Conservation (phyloP, 805 yeast genomes). For the Kodamaea lidongshanica region DNA sequence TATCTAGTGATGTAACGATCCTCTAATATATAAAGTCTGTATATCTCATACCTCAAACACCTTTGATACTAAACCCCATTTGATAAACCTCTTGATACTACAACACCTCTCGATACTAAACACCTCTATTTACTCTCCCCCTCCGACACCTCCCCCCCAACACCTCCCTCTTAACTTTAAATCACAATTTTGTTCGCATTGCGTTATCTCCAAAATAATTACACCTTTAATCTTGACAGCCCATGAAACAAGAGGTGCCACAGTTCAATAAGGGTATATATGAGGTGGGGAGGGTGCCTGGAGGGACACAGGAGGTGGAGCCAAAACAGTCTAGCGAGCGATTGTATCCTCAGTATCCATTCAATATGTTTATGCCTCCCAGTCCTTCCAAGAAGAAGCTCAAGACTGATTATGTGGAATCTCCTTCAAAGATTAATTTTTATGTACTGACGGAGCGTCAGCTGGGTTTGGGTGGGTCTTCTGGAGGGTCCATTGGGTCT, state of each 20-base stretch:
- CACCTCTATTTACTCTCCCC: too few species aligned
- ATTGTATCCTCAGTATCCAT: too few species aligned
- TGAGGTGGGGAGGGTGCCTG: background rate
- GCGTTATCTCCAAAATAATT: too few species aligned
- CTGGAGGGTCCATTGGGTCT: too few species aligned
- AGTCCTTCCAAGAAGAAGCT: constrained; percentile 10
- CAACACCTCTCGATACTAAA: too few species aligned
- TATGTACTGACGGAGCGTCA: constrained; percentile 14
- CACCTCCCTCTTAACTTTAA: background rate
- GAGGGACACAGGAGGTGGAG: constrained; percentile 2
- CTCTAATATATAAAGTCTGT: too few species aligned
- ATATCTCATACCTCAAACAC: too few species aligned
- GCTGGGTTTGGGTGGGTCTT: constrained; percentile 1
- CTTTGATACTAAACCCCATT: too few species aligned
- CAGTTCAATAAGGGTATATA: constrained; percentile 9
- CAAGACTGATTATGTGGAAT: constrained; percentile 8
- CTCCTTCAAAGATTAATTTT: constrained; percentile 12
- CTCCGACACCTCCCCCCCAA: constrained; percentile 2
- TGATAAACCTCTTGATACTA: too few species aligned
- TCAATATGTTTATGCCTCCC: constrained; percentile 2
- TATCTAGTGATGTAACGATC: too few species aligned
- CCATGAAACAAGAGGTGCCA: constrained; percentile 11
- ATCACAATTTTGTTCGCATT: too few species aligned
- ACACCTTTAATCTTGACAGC: too few species aligned
- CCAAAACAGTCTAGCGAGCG: background rate